Evolutionary conservation across 257 asterid species (phyloP).

Genomic region (Solanum piurae): DNA sequence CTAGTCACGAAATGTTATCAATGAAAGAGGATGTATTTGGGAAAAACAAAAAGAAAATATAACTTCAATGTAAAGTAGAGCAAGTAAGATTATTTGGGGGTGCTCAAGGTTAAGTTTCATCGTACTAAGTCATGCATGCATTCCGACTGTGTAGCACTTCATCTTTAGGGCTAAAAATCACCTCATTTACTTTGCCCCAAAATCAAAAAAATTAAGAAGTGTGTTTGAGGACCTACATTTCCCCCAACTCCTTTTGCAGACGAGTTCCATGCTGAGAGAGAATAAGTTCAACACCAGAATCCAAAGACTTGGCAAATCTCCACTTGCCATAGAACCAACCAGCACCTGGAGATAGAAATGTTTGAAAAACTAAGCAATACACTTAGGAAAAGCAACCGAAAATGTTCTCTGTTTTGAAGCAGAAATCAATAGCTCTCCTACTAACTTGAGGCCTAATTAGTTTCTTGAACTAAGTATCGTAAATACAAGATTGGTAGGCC

Average conservation of each 20-base stretch:
- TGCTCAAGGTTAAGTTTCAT: not conserved
- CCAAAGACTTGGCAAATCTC: constrained; percentile 21
- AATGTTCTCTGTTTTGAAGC: not conserved
- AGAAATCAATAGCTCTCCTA: not conserved
- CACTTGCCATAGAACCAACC: constrained; percentile 26
- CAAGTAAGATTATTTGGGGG: not conserved
- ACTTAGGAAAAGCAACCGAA: not conserved
- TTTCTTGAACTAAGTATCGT: not conserved
- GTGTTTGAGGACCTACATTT: constrained; percentile 35
- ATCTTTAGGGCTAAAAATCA: not conserved
- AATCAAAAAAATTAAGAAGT: not conserved
- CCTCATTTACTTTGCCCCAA: not conserved
- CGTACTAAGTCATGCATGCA: not conserved
- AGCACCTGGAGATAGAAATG: constrained; percentile 26
- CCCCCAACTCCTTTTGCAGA: constrained; percentile 55
- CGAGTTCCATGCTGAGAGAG: constrained; percentile 74
- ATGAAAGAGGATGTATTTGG: not conserved
- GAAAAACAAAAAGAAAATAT: not conserved
- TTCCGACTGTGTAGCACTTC: not conserved
- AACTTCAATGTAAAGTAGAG: not conserved
- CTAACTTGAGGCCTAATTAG: not conserved
- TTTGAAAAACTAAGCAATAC: not conserved
- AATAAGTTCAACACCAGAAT: constrained; percentile 29
- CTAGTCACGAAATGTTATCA: not conserved
- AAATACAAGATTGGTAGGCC: not conserved